Evolutionary conservation across 1,284 basidiomycete species (phyloP).

Genomic region (Athelia sp.): DNA sequence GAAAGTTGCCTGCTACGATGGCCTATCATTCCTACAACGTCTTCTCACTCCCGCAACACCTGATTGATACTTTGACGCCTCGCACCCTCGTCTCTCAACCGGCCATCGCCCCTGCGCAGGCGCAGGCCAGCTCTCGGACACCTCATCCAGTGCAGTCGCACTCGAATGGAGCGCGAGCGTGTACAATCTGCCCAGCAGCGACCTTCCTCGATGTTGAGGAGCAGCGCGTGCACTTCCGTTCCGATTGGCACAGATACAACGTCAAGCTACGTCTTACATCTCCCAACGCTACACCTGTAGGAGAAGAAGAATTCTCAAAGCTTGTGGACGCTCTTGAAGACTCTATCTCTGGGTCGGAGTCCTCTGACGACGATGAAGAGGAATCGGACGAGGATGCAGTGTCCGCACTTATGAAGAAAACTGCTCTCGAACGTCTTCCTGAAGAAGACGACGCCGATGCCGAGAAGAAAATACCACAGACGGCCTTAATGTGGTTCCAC

Average conservation of each 20-base stretch:
- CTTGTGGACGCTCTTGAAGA: conserved; percentile 87
- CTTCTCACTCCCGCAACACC: conserved; percentile 62
- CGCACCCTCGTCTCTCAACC: conserved; percentile 44
- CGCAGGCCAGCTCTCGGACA: conserved; percentile 15
- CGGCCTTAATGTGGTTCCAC: conserved; percentile 88
- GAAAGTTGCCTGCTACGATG: too few species aligned
- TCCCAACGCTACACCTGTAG: conserved; percentile 57
- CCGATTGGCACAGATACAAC: conserved; percentile 98
- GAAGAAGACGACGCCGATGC: conserved; percentile 26
- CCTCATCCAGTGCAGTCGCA: too few species aligned
- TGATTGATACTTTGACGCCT: conserved; percentile 63
- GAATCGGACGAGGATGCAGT: conserved; percentile 63
- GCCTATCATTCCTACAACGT: conserved; percentile 33
- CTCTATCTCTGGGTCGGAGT: conserved; percentile 86
- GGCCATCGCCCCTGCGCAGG: conserved; percentile 20
- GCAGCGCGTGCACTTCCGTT: conserved; percentile 85
- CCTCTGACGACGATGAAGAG: conserved; percentile 45
- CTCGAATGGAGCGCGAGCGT: conserved; percentile 43
- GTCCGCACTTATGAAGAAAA: conserved; percentile 61
- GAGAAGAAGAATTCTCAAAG: conserved; percentile 68
- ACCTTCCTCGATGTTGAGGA: conserved; percentile 74
- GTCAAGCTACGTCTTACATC: conserved; percentile 76
- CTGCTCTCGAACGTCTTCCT: conserved; percentile 40
- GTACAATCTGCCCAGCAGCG: conserved; percentile 73
- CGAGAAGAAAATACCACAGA: conserved; percentile 46